phyloP scores from a whole-genome alignment of 192 early-diverging fungal species.

The Oehlia diaphana region DNA sequence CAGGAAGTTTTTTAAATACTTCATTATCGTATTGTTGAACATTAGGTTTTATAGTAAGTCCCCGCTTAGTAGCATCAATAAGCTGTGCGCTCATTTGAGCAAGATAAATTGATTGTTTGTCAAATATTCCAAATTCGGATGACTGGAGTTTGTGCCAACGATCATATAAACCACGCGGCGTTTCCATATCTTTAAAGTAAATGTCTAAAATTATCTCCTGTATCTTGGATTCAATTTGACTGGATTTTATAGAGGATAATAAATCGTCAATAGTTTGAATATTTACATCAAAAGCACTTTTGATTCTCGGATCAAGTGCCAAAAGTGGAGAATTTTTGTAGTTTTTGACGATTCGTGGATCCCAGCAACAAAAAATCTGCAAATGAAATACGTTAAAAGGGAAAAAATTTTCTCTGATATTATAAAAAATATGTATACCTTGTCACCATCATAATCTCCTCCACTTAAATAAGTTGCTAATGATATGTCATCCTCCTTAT shows the following conservation, averaged over 20 bases:
- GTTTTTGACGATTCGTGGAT: constrained; percentile 30
- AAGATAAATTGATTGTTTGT: background rate
- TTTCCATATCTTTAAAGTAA: background rate
- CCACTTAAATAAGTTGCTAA: constrained; percentile 15
- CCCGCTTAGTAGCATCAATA: constrained; percentile 40
- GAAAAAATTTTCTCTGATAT: no score
- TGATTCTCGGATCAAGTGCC: background rate
- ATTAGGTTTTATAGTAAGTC: constrained; percentile 21
- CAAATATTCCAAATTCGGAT: background rate
- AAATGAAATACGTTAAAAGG: background rate
- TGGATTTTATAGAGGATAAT: background rate
- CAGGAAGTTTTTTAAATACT: background rate
- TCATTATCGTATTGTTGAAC: constrained; percentile 9
- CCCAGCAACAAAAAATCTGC: constrained; percentile 45
- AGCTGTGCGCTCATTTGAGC: constrained; percentile 36
- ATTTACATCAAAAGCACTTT: constrained; percentile 26
- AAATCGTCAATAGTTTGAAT: background rate
- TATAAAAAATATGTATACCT: constrained; percentile 20
- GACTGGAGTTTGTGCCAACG: background rate
- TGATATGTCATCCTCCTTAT: background rate
- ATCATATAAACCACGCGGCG: background rate
- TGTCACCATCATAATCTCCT: constrained; percentile 31
- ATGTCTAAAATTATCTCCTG: background rate
- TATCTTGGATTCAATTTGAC: background rate
- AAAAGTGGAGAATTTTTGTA: constrained; percentile 23